Base-by-base conservation (phyloP, 208 protist species). In the Leishmania turanica region DNA sequence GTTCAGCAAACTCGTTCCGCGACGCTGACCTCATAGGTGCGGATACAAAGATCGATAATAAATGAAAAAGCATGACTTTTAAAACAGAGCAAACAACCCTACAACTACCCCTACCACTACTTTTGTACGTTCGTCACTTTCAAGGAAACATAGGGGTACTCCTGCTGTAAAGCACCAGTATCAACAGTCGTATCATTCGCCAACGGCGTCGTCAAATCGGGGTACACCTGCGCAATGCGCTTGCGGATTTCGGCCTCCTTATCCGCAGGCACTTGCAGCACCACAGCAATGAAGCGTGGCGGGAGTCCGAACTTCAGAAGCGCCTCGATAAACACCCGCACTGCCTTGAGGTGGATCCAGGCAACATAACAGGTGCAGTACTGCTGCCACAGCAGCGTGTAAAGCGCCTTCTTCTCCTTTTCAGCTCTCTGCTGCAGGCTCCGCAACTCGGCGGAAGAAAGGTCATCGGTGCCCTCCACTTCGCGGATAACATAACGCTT, bases 271-370 rank as follows among this genome's bases (percentile, higher is more conserved):
- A 95, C 88, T 51, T 95, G 91, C 47, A 98, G 40, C 17, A 98
- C 89, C 47, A 98, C 86, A 31, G 92, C 88, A 80, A 96, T 95
- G 73, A 95, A 99, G 13, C 89, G 89, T 2, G 95, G 91, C 21
- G 97, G 97, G 42, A 98, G 91, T 8, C 96, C 97, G 84, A 95
- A 99, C 65, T 92, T 94, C 7, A 99, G 86, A 3, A 99, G 65
- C 13, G 93, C 89, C 77, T 99, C 97, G 56, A 98, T 94, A 93
- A 98, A 99, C 5, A 97, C 87, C 58, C 96, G 89, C 17, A 99
- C 82, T 3, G 93, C 94, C 77, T 99, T 99, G 51, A 98, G 75
- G 80, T 99, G 96, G 65, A 98, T 95, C 96, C 97, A 99, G 17
- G 93, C 92, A 53, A 94, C 92, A 81, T 97, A 98, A 75, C 90